A percentile compares a stretch with the other conserved stretches of the same genome.
phyloP scores from a whole-genome alignment of 1,284 basidiomycete genomes.

The Boletellus deceptivus region DNA sequence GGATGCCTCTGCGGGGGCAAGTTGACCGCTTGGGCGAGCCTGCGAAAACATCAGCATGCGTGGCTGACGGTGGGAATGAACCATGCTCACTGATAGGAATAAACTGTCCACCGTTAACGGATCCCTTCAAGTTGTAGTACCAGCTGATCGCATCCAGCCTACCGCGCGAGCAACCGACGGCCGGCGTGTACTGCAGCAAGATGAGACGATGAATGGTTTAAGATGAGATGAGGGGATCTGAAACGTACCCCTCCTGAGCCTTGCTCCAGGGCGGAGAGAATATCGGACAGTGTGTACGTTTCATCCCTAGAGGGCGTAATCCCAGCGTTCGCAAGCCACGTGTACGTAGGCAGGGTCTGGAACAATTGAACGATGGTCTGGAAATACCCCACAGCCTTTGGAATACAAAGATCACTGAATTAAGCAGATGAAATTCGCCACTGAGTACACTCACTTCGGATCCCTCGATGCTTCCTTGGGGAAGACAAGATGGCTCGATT shows the following conservation, averaged over 20 bases:
- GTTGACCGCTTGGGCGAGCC: slow-evolving; percentile 45
- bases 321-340: slow-evolving; percentile 63
- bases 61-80: background rate
- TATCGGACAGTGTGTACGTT: slow-evolving; percentile 56
- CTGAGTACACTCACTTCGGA: slow-evolving; percentile 46
- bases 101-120: slow-evolving; percentile 63
- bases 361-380: slow-evolving; percentile 62
- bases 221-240: background rate
- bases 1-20: slow-evolving; percentile 12
- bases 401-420: background rate
- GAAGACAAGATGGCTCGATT: slow-evolving; percentile 57
- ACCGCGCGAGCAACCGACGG: slow-evolving; percentile 52
- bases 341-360: slow-evolving; percentile 64
- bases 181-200: slow-evolving; percentile 49
- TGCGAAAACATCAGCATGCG: slow-evolving; percentile 23
- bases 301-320: slow-evolving; percentile 60
- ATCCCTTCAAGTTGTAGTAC: slow-evolving; percentile 69
- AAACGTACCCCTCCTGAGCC: slow-evolving; percentile 41
- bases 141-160: slow-evolving; percentile 55
- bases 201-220: background rate
- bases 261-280: slow-evolving; percentile 57
- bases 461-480: slow-evolving; percentile 53
- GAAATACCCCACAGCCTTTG: slow-evolving; percentile 71
- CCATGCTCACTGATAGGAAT: slow-evolving; percentile 50
- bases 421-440: background rate